phyloP scores from a whole-genome alignment of 2,329 filamentous ascomycete genomes.

The Xylaria sp. region DNA sequence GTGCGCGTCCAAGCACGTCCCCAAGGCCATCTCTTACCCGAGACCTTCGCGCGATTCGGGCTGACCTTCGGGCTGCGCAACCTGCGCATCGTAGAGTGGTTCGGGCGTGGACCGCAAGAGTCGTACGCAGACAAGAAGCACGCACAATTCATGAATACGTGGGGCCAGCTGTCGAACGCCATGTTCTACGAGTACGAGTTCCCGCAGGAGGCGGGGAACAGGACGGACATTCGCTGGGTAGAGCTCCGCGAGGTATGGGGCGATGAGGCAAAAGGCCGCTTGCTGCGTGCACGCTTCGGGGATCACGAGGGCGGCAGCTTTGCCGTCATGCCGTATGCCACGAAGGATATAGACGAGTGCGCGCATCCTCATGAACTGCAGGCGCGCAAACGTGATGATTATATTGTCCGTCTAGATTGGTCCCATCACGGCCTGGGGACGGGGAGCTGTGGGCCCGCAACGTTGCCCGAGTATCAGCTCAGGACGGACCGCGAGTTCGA shows the following conservation, averaged over 20 bases:
- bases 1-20: constrained; percentile 63
- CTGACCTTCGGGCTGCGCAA: constrained; percentile 60
- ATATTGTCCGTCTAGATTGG: constrained; percentile 69
- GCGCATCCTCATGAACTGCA: constrained; percentile 71
- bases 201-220: constrained; percentile 74
- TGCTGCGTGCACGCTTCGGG: constrained; percentile 60
- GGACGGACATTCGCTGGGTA: constrained; percentile 72
- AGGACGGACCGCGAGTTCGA: constrained; percentile 56
- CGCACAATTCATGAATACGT: constrained; percentile 68
- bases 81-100: constrained; percentile 66
- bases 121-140: constrained; percentile 74
- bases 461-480: constrained; percentile 61
- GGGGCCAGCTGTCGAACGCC: constrained; percentile 58
- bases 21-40: constrained; percentile 61
- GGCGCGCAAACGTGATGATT: constrained; percentile 60
- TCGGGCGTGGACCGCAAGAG: constrained; percentile 74
- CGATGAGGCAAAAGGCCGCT: constrained; percentile 45
- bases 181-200: constrained; percentile 73
- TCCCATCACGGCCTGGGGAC: constrained; percentile 72
- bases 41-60: constrained; percentile 72
- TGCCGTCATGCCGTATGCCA: constrained; percentile 65
- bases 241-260: constrained; percentile 54
- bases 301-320: constrained; percentile 65
- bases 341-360: constrained; percentile 63
- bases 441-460: constrained; percentile 70